Base-by-base conservation (phyloP, 1,139 yeast genomes). In the Blastobotrys illinoisensis region DNA sequence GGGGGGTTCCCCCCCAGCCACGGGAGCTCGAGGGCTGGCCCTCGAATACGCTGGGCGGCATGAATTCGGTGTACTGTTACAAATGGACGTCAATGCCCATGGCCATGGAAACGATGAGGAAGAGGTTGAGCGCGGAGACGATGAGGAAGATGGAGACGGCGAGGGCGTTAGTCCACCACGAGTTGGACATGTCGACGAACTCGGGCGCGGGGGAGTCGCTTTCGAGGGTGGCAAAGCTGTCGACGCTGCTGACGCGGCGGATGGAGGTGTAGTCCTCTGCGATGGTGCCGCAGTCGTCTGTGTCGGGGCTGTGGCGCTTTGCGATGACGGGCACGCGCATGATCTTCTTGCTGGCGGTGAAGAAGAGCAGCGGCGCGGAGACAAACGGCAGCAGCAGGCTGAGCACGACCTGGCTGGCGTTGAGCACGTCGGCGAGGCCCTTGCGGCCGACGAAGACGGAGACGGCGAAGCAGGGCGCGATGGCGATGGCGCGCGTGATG, bases 381-480 rank as follows among this genome's bases (percentile, higher is more conserved):
- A 90, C 95, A 58, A 90, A 82, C 1, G 99, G 99, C 55, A 93
- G 75, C 54, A 93, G 78, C 58, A 93, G 70, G 2, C 96, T 86
- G 46, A 93, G 76, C 9, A 88, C 88, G 23, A 93, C 99, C 69
- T 93, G 99, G 57, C 93, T 84, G 9, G 85, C 83, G 65, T 93
- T 93, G 62, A 93, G 76, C 11, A 89, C 87, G 53, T 79, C 80
- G 21, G 93, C 83, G 55, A 93, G 77, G 1, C 99, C 99, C 64
- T 83, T 86, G 58, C 96, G 80, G 3, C 99, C 99, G 56, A 89
- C 79, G 7, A 81, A 74, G 5, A 82, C 64, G 2, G 95, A 90
- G 43, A 90, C 96, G 45, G 86, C 71, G 23, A 93, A 73, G 72
- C 98, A 93, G 1, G 99, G 99, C 1, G 87, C 77, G 51, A 93